Evolutionary conservation across 2,329 filamentous ascomycete species (phyloP).

Genomic region (Microdochium bolleyi): DNA sequence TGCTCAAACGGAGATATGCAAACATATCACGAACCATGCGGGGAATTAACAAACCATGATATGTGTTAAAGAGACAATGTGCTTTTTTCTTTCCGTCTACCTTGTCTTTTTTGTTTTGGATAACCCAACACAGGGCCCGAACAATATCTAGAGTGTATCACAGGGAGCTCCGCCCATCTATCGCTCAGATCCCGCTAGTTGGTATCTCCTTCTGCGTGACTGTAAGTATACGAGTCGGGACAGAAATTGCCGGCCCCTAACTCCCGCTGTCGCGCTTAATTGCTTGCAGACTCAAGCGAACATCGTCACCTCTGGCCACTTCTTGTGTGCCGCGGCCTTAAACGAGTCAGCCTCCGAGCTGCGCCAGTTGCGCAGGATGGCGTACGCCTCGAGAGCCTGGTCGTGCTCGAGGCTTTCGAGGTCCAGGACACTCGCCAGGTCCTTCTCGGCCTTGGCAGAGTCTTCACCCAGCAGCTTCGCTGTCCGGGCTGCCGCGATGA

Average conservation of each 20-base stretch:
- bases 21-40: background rate
- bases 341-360: slow-evolving; percentile 39
- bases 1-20: too few species aligned
- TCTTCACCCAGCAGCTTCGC: slow-evolving; percentile 52
- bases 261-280: too few species aligned
- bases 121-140: background rate
- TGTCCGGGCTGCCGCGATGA: slow-evolving; percentile 55
- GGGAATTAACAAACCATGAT: background rate
- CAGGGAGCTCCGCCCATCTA: too few species aligned
- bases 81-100: slow-evolving; percentile 1
- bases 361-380: slow-evolving; percentile 38
- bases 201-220: too few species aligned
- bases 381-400: slow-evolving; percentile 34
- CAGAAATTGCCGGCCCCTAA: too few species aligned
- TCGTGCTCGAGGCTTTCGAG: slow-evolving; percentile 35
- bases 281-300: slow-evolving; percentile 22
- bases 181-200: too few species aligned
- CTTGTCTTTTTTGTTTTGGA: background rate
- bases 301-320: slow-evolving; percentile 42
- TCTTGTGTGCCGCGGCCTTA: slow-evolving; percentile 36
- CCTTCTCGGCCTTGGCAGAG: slow-evolving; percentile 49
- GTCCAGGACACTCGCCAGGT: slow-evolving; percentile 45
- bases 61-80: background rate
- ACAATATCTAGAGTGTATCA: background rate
- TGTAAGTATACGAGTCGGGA: background rate